Base-by-base conservation (phyloP, 1,139 yeast genomes). In the Sugiyamaella grinbergsii region DNA sequence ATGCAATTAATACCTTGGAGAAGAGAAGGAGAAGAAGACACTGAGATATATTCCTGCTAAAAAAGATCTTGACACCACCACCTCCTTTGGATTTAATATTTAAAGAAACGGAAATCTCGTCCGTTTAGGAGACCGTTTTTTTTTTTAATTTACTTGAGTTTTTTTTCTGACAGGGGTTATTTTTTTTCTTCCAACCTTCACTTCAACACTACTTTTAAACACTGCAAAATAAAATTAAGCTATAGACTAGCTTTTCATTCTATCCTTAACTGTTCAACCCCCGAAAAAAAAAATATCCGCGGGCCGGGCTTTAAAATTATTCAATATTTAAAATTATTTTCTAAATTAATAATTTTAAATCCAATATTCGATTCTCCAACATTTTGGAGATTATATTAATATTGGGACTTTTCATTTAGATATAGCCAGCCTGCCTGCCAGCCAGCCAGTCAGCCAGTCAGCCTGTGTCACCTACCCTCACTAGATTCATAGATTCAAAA, bases 201-300 rank as follows among this genome's bases (percentile, higher is more conserved):
- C 13, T 5, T 11, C 7, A 7, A n/a, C 31, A 38, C n/a, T 19
- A 29, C 32, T n/a, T n/a, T n/a, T n/a, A n/a, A n/a, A n/a, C n/a
- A n/a, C n/a, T n/a, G n/a, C 23, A 16, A 41, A 3, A 13, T 16
- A 28, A 40, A 40, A 29, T 41, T 41, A 20, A 28, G 45, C 45
- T 41, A 41, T 41, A 41, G 45, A 41, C 31, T 41, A 41, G 45
- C 45, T 41, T 41, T 38, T 32, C 28, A 41, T 31, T 40, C 43
- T 23, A 40, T 40, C 43, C 10, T 40, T 40, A 40, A 38, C n/a
- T 23, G 8, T 23, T 22, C 15, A 20, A 29, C 26, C 20, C 10
- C 10, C 31, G 10, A 13, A 13, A 26, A 26, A 11, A 26, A n/a
- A n/a, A 31, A 10, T 40, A 40, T 31, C 45, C 45, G 45, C 45